Evolutionary conservation across 495 filamentous ascomycete genomes (phyloP), one percentile per base, ranked within the genome.

Genomic region (Filosporella fistucella): DNA sequence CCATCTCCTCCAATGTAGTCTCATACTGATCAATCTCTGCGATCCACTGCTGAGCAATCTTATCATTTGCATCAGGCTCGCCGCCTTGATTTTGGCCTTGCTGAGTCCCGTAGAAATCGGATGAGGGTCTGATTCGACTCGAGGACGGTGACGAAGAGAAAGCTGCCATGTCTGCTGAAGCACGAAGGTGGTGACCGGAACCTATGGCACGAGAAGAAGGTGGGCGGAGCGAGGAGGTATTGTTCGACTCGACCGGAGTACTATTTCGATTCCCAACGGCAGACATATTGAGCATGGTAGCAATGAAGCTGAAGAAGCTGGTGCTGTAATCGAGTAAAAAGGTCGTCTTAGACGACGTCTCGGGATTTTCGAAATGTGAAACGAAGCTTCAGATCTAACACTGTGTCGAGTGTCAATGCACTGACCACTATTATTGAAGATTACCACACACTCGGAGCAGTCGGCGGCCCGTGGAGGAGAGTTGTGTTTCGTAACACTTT

Each of bases 1-100:
- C 94, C 93, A 98, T 98, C 65, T 98, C 93, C 65, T 97, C 94
- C 58, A 98, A 67, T 3, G 93, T 98, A 35, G 78, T 94, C 75
- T 98, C 93, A 56, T 95, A 95, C 63, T 96, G 91, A 60, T 98
- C 93, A 57, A 98, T 96, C 58, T 98, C 93, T 29, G 91, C 88
- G 42, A 98, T 89, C 93, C 94, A 98, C 63, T 98, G 90, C 68
- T 96, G 89, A 39, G 93, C 89, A 26, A 90, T 87, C 69, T 89
- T 91, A 58, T 97, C 94, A 64, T 89, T 76, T 17, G 86, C 81
- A 67, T 97, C 93, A 34, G 66, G 61, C 49, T 96, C 89, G 51
- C 82, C 80, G 48, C 76, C 78, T 49, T 84, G 82, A 39, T 74
- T 72, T 48, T 85, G 75, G 28, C 67, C 66, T 55, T 80, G 76